Conservation (phyloP, 2,329 filamentous ascomycete species). For the Microdochium paspali region DNA sequence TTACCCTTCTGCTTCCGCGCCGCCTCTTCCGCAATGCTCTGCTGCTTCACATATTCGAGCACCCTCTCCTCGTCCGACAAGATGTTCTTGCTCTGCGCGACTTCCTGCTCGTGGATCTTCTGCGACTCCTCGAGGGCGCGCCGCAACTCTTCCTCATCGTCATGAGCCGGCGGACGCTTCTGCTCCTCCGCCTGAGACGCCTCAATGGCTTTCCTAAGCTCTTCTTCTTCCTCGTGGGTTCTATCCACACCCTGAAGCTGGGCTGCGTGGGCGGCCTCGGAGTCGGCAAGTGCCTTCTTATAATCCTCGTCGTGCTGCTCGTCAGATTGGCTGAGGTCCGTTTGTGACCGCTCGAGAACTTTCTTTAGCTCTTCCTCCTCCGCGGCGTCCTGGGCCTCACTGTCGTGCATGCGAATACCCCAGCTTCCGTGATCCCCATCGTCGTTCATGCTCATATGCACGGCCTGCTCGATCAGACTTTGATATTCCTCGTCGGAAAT, state of each 20-base stretch:
- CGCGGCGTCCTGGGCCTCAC: conserved; percentile 8
- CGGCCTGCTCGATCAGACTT: conserved; percentile 43
- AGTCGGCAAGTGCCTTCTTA: conserved; percentile 28
- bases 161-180: conserved; percentile 6
- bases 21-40: conserved; percentile 63
- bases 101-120: conserved; percentile 31
- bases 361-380: conserved; percentile 12
- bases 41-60: conserved; percentile 68
- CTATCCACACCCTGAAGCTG: conserved; percentile 1
- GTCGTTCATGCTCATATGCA: conserved; percentile 37
- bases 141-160: conserved; percentile 34
- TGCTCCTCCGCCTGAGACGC: conserved; percentile 24
- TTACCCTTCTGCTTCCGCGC: conserved; percentile 24
- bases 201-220: conserved; percentile 27
- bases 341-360: conserved; percentile 13
- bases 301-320: conserved; percentile 26
- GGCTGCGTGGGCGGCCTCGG: conserved; percentile 15
- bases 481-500: conserved; percentile 51
- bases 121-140: conserved; percentile 38
- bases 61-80: conserved; percentile 63
- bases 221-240: conserved; percentile 14
- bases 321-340: conserved; percentile 10
- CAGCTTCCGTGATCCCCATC: conserved; percentile 8
- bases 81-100: conserved; percentile 28
- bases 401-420: conserved; percentile 11